Percentiles rank a stretch among this genome's conserved stretches.
phyloP scores from a whole-genome alignment of 192 early-diverging fungal species.

The Martensiomyces pterosporus region DNA sequence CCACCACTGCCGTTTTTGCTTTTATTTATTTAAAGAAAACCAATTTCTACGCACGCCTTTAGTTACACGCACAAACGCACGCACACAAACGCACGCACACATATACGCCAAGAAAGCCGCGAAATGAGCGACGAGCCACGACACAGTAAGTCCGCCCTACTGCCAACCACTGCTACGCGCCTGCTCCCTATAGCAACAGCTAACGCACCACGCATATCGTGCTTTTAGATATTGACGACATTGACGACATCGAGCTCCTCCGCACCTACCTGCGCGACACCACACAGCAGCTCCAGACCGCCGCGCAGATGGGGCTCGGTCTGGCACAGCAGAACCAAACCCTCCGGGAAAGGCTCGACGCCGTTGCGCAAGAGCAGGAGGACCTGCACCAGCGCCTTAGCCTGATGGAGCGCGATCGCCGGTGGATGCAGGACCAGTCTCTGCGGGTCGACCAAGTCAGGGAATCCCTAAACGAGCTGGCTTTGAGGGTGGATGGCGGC shows the following conservation, averaged over 20 bases:
- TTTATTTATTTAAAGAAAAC: too few species aligned
- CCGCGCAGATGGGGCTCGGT: constrained; percentile 38
- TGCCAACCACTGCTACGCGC: too few species aligned
- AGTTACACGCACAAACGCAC: too few species aligned
- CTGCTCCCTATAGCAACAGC: too few species aligned
- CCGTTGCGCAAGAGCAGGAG: constrained; percentile 12
- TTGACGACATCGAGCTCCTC: constrained; percentile 21
- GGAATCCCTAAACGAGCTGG: constrained; percentile 25
- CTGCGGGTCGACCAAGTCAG: constrained; percentile 36
- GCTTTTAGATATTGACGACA: constrained; percentile 26
- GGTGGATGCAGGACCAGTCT: constrained; percentile 48
- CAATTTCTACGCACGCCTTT: too few species aligned
- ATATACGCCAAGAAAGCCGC: too few species aligned
- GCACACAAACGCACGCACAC: too few species aligned
- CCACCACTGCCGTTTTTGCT: too few species aligned
- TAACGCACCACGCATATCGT: too few species aligned
- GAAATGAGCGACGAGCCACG: too few species aligned
- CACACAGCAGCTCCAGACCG: constrained; percentile 27
- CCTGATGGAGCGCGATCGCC: constrained; percentile 35
- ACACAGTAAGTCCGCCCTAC: too few species aligned
- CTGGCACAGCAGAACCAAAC: constrained; percentile 38
- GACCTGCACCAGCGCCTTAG: constrained; percentile 27
- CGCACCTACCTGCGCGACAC: constrained; percentile 30
- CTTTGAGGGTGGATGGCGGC: constrained; percentile 1
- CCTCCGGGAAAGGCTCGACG: constrained; percentile 16